Percentiles rank a stretch among this genome's conserved stretches.
Evolutionary conservation across 1,139 yeast species (phyloP).

Genomic region (Debaryomycetaceae sp.): DNA sequence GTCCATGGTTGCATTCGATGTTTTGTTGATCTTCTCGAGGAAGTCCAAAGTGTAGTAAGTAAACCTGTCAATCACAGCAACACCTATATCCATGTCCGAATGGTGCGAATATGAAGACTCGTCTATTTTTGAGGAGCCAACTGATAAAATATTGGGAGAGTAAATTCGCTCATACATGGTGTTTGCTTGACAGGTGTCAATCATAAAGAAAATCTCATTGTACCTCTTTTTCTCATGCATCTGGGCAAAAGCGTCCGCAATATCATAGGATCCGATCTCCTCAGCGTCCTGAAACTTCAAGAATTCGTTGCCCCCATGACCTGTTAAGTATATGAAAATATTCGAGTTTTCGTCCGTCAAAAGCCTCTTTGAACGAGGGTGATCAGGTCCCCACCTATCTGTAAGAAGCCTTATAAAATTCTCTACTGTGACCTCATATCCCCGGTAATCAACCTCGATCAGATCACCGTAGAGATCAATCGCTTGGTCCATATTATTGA

Average conservation of each 20-base stretch:
- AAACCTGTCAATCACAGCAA: conserved; percentile 94
- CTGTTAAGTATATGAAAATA: conserved; percentile 92
- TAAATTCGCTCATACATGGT: conserved; percentile 93
- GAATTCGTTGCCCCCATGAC: conserved; percentile 98
- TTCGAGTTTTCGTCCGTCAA: conserved; percentile 92
- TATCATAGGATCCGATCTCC: conserved; percentile 91
- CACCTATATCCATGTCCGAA: conserved; percentile 93
- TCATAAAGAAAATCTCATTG: conserved; percentile 94
- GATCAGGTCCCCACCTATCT: conserved; percentile 92
- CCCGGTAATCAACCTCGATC: conserved; percentile 94
- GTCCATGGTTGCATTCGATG: conserved; percentile 70
- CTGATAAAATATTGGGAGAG: conserved; percentile 89
- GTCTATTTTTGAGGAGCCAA: conserved; percentile 87
- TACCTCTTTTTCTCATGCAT: conserved; percentile 95
- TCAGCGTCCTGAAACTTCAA: conserved; percentile 97
- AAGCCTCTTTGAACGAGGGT: conserved; percentile 86
- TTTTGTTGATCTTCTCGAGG: conserved; percentile 75
- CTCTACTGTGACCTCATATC: conserved; percentile 97
- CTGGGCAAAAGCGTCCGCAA: conserved; percentile 96
- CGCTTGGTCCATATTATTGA: conserved; percentile 91
- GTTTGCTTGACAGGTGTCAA: conserved; percentile 98
- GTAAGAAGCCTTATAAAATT: conserved; percentile 86
- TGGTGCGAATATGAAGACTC: conserved; percentile 95
- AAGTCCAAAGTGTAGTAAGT: conserved; percentile 90
- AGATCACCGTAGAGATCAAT: conserved; percentile 91